Percentiles rank a stretch among this genome's conserved stretches.
Evolutionary conservation across 164 flowering plant species (phyloP).

Genomic region (Vitis rotundifolia): DNA sequence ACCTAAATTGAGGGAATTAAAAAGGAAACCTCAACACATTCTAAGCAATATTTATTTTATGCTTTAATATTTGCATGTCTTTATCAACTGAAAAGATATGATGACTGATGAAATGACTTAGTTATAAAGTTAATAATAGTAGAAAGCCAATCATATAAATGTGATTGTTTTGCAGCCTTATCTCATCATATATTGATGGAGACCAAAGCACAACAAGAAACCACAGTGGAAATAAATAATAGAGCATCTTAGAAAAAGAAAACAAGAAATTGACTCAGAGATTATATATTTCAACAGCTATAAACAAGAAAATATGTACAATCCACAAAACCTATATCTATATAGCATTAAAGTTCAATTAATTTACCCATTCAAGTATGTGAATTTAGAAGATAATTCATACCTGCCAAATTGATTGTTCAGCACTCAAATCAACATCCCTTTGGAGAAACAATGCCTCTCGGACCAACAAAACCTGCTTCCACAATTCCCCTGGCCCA

Average conservation of each 20-base stretch:
- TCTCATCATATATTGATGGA: background rate
- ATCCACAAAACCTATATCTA: too few relatives aligned
- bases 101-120: background rate
- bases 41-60: background rate
- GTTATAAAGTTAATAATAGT: background rate
- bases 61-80: too few relatives aligned
- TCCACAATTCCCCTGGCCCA: slow-evolving; percentile 43
- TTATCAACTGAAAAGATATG: background rate
- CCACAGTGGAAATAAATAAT: background rate
- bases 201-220: too few relatives aligned
- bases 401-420: slow-evolving; percentile 44
- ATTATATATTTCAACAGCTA: too few relatives aligned
- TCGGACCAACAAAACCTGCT: slow-evolving; percentile 55
- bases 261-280: too few relatives aligned
- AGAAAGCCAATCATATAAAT: background rate
- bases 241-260: too few relatives aligned
- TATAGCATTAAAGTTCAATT: too few relatives aligned
- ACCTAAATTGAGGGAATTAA: background rate
- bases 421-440: slow-evolving; percentile 25
- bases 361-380: too few relatives aligned
- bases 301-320: too few relatives aligned
- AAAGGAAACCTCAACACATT: background rate
- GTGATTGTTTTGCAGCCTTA: background rate
- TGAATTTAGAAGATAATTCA: background rate
- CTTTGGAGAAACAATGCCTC: slow-evolving; percentile 34